phyloP scores from a whole-genome alignment of 331 rosid species.

The Malus hybrid region DNA sequence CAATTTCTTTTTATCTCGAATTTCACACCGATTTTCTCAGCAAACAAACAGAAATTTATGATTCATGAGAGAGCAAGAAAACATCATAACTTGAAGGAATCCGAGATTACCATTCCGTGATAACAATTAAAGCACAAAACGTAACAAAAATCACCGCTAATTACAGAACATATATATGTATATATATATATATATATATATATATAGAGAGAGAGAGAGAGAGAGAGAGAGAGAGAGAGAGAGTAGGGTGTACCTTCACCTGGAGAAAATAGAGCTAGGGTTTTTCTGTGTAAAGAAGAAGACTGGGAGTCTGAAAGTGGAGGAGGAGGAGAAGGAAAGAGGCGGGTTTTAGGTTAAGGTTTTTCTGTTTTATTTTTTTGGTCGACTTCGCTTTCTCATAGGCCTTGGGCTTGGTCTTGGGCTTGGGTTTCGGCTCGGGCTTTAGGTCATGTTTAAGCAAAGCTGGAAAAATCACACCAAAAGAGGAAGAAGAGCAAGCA shows the following conservation, averaged over 20 bases:
- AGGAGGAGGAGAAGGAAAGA: not conserved
- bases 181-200: rapidly evolving
- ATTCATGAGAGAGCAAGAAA: too few relatives aligned
- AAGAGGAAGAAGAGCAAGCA: too few relatives aligned
- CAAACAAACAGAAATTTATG: too few relatives aligned
- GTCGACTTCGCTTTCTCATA: not conserved
- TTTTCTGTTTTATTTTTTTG: not conserved
- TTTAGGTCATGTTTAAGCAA: not conserved
- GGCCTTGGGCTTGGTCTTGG: not conserved
- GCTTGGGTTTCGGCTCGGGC: not conserved
- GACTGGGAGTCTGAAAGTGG: not conserved
- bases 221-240: not conserved
- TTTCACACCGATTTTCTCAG: too few relatives aligned
- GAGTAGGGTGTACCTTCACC: not conserved
- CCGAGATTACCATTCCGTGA: too few relatives aligned
- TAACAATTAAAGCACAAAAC: too few relatives aligned
- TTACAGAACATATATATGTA: too few relatives aligned
- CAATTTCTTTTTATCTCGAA: too few relatives aligned
- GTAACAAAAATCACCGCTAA: too few relatives aligned
- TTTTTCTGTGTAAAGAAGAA: not conserved
- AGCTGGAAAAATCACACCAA: not conserved
- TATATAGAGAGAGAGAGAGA: too few relatives aligned
- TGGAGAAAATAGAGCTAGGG: conserved; percentile 6
- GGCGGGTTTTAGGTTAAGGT: not conserved
- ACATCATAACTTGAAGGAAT: too few relatives aligned